A percentile compares a stretch with the other conserved stretches of the same genome.
Evolutionary conservation across 345 rosid species (phyloP).

Genomic region (Gossypium arboreum): DNA sequence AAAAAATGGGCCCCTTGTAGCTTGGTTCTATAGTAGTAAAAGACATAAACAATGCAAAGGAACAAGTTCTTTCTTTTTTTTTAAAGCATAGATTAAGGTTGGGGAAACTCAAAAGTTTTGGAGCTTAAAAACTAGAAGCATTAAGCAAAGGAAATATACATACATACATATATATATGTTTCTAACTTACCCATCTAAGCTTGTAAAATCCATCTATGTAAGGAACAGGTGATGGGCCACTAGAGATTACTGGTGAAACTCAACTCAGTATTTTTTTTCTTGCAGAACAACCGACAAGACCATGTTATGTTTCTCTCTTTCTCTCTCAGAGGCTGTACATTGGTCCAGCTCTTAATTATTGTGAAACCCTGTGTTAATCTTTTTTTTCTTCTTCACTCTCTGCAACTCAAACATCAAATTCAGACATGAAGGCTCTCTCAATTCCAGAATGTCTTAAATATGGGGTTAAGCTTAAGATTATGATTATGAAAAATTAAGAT

Average conservation of each 20-base stretch:
- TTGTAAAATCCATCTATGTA: conserved; percentile 17
- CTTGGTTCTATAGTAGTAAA: too few species aligned
- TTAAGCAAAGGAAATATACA: too few species aligned
- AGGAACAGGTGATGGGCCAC: conserved; percentile 20
- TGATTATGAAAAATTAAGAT: neutral
- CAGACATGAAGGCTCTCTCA: neutral
- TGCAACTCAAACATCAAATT: neutral
- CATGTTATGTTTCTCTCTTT: conserved; percentile 22
- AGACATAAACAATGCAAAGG: neutral
- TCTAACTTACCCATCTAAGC: conserved; percentile 33
- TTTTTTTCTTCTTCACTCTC: neutral
- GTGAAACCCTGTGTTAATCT: neutral
- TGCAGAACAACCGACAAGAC: conserved; percentile 43
- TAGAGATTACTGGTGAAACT: conserved; percentile 5
- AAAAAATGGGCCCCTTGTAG: conserved; percentile 20
- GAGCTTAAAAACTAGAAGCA: neutral
- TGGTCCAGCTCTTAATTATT: conserved; percentile 43
- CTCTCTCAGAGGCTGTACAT: conserved; percentile 35
- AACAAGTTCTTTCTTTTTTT: neutral
- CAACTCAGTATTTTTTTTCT: neutral
- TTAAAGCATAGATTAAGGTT: conserved; percentile 1
- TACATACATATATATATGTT: neutral
- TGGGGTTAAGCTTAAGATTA: conserved; percentile 5
- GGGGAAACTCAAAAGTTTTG: neutral
- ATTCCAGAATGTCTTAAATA: conserved; percentile 2